phyloP scores from a whole-genome alignment of 225 moss, liverwort and hornwort species.

The Rhytidiadelphus loreus region DNA sequence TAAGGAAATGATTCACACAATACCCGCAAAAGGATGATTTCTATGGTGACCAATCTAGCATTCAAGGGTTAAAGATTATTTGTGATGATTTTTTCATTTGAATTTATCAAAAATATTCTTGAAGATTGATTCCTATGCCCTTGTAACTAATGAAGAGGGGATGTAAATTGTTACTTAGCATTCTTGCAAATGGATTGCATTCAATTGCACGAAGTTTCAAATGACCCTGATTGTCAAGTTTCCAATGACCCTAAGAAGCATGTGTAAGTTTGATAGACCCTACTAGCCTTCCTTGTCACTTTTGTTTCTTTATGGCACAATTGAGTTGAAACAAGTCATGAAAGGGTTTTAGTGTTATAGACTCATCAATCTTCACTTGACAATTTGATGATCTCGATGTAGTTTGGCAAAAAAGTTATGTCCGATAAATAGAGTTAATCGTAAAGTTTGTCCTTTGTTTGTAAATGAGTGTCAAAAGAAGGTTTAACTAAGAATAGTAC shows the following conservation, averaged over 20 bases:
- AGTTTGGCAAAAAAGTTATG: not conserved
- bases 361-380: too few relatives aligned
- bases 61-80: rapidly evolving
- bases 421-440: not conserved
- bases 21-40: not conserved
- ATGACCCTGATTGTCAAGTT: not conserved
- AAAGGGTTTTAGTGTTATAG: too few relatives aligned
- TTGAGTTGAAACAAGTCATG: not conserved
- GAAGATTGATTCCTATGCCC: not conserved
- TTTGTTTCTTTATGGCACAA: rapidly evolving
- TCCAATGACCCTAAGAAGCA: not conserved
- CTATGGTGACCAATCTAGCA: rapidly evolving
- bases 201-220: not conserved
- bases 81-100: not conserved
- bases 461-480: too few relatives aligned
- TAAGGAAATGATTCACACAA: rapidly evolving
- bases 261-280: too few relatives aligned
- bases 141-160: not conserved
- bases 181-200: not conserved
- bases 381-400: not conserved
- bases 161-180: too few relatives aligned
- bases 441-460: too few relatives aligned
- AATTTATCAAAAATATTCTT: not conserved
- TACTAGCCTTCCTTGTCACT: not conserved
- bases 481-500: too few relatives aligned